Evolutionary conservation across 1,139 yeast genomes (phyloP).

Genomic region (Lodderomyces theae): DNA sequence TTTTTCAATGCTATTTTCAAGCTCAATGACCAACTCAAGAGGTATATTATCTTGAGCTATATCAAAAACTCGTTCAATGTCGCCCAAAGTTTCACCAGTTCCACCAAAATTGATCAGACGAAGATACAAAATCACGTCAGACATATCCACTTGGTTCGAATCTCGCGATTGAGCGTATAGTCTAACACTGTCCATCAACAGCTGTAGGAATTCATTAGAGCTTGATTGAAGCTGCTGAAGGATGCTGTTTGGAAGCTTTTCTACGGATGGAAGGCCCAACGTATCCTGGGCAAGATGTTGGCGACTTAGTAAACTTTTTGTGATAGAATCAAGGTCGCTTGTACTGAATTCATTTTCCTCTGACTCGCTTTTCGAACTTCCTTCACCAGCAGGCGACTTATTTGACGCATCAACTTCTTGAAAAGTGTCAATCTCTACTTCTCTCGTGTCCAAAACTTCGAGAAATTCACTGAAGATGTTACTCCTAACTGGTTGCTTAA

Average conservation of each 20-base stretch:
- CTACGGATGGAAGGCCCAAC: not conserved
- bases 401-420: not conserved
- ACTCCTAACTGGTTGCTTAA: too few relatives aligned
- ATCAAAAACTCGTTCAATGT: slow-evolving; percentile 25
- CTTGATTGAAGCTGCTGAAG: slow-evolving; percentile 17
- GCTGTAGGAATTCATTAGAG: slow-evolving; percentile 31
- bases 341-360: not conserved
- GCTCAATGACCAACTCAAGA: slow-evolving; percentile 32
- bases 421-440: not conserved
- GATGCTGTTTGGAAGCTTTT: slow-evolving; percentile 3
- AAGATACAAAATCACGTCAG: slow-evolving; percentile 36
- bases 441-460: not conserved
- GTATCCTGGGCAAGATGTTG: not conserved
- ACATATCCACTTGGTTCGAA: slow-evolving; percentile 26
- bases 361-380: not conserved
- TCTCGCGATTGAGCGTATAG: slow-evolving; percentile 35
- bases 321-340: slow-evolving; percentile 8
- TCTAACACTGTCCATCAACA: slow-evolving; percentile 33
- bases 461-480: not conserved
- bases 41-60: slow-evolving; percentile 39
- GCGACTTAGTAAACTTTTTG: slow-evolving; percentile 5
- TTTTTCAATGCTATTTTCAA: slow-evolving; percentile 31
- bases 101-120: slow-evolving; percentile 31
- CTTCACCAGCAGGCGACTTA: not conserved
- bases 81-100: slow-evolving; percentile 15